Conservation (phyloP, 2,329 filamentous ascomycete species). For the Lasiodiplodia citricola region DNA sequence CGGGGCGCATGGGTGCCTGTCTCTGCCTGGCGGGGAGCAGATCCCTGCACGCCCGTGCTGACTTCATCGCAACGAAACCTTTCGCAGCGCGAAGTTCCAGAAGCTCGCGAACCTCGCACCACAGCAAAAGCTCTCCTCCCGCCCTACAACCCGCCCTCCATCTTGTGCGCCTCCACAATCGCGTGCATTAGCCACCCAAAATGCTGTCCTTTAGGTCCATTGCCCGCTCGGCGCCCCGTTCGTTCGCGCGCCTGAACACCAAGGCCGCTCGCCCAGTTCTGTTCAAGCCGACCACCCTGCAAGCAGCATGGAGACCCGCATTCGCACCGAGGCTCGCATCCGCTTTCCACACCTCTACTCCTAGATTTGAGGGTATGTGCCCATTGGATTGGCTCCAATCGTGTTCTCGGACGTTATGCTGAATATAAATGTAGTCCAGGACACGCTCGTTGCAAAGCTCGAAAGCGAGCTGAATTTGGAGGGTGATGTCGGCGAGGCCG, state of each 20-base stretch:
- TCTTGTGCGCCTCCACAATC: conserved; percentile 9
- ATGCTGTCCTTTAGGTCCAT: conserved; percentile 55
- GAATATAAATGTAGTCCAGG: conserved; percentile 54
- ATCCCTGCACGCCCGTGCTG: conserved; percentile 4
- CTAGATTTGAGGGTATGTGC: conserved; percentile 37
- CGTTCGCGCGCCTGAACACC: conserved; percentile 47
- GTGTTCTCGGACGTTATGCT: not conserved
- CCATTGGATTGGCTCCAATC: conserved; percentile 29
- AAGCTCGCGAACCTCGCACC: not conserved
- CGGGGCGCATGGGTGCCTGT: not conserved
- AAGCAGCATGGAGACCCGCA: conserved; percentile 41
- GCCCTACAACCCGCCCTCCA: conserved; percentile 1
- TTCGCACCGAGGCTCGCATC: conserved; percentile 41
- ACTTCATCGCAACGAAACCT: conserved; percentile 24
- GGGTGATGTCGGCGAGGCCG: conserved; percentile 54
- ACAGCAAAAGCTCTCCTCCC: not conserved
- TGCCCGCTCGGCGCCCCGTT: conserved; percentile 52
- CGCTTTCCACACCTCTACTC: conserved; percentile 51
- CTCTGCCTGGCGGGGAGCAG: not conserved
- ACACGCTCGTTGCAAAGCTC: conserved; percentile 85
- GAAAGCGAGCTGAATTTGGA: conserved; percentile 73
- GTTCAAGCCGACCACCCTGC: conserved; percentile 40
- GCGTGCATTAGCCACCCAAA: conserved; percentile 28
- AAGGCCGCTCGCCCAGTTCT: conserved; percentile 40
- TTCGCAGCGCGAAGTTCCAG: conserved; percentile 15